A percentile compares a stretch with the other conserved stretches of the same genome.
These are phyloP conservation scores for Didymella pinodella DNA, from an alignment of 2,329 filamentous ascomycete genomes.

Conservation along the genomic window DNA sequence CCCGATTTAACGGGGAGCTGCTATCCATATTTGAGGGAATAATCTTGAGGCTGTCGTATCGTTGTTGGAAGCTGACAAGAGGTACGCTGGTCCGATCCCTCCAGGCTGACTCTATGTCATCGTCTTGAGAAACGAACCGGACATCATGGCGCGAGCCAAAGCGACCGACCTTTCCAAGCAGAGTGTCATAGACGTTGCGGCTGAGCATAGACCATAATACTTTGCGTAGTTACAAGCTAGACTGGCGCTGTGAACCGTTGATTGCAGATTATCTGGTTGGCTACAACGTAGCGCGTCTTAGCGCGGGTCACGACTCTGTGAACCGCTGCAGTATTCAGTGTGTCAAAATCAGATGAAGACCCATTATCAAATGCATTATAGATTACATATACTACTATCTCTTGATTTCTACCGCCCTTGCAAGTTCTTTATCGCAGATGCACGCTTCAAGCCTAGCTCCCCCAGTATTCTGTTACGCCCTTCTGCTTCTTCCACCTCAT, in stretches of 20 bases:
- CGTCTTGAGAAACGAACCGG: no score
- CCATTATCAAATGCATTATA: background rate
- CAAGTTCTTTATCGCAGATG: background rate
- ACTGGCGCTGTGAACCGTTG: background rate
- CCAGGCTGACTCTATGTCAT: no score
- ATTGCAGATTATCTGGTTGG: background rate
- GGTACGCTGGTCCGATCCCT: no score
- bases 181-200: no score
- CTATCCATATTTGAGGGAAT: no score
- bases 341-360: background rate
- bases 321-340: background rate
- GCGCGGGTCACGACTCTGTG: background rate
- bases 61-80: no score
- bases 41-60: no score
- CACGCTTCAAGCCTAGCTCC: background rate
- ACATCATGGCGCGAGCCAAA: no score
- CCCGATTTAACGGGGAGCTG: no score
- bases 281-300: conserved; percentile 1
- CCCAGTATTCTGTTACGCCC: conserved; percentile 27
- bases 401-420: background rate
- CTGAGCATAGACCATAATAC: background rate
- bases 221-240: background rate
- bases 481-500: conserved; percentile 41
- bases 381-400: background rate
- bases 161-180: no score